Evolutionary conservation across 139 green algal species (phyloP).

Genomic region (Micractinium sp.): DNA sequence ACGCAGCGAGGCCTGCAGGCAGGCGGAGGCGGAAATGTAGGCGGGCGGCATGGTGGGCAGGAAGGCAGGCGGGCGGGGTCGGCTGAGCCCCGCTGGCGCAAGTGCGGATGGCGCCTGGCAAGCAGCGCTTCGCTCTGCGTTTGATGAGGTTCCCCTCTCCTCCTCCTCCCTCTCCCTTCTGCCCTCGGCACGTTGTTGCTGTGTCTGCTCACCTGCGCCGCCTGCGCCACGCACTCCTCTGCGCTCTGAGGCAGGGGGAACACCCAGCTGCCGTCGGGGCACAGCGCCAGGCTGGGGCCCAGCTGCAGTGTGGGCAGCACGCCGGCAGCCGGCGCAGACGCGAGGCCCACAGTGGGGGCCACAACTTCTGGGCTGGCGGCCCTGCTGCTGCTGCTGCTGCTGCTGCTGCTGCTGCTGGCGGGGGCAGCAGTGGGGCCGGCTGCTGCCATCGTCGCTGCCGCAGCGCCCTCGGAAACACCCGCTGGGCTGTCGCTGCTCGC

Average conservation of each 20-base stretch:
- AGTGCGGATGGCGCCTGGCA: no score
- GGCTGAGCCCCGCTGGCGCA: no score
- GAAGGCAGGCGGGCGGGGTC: background rate
- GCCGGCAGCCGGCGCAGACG: no score
- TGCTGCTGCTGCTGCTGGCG: background rate
- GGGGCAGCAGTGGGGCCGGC: background rate
- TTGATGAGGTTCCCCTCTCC: no score
- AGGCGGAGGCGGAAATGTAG: no score
- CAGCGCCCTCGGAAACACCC: background rate
- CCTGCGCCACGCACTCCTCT: constrained; percentile 38
- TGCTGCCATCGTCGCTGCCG: background rate
- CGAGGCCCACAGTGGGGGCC: background rate
- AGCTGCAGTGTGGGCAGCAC: background rate
- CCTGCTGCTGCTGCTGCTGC: background rate
- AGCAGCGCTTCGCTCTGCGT: background rate
- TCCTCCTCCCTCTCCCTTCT: no score
- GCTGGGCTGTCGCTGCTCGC: no score
- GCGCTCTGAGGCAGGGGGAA: constrained; percentile 33
- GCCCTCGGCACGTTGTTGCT: no score
- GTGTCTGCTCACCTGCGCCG: constrained; percentile 12
- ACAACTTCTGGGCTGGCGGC: background rate
- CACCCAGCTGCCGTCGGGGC: constrained; percentile 32
- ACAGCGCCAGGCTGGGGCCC: constrained; percentile 7
- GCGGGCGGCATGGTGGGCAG: background rate
- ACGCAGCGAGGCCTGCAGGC: constrained; percentile 64